Percentiles rank a stretch among this genome's conserved stretches.
Conservation (phyloP, 2,329 filamentous ascomycete species). For the Talaromyces marneffei region DNA sequence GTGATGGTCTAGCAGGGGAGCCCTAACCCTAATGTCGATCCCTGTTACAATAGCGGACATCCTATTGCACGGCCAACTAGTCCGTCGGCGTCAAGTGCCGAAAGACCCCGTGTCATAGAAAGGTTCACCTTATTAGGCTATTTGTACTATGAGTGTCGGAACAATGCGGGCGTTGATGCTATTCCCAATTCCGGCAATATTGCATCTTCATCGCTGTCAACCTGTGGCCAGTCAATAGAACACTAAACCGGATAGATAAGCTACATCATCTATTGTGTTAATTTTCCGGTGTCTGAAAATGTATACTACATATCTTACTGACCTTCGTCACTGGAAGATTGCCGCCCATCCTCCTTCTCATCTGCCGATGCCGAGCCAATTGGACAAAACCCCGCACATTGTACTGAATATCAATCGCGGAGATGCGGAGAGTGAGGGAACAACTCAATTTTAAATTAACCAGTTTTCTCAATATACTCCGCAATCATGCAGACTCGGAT, state of each 20-base stretch:
- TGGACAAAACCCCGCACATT: not conserved
- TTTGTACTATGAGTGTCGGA: not conserved
- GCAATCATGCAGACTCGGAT: not conserved
- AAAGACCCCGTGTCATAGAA: not conserved
- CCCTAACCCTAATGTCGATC: not conserved
- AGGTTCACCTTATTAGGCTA: not conserved
- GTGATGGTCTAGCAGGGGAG: not conserved
- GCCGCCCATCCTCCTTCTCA: not conserved
- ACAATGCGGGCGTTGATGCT: not conserved
- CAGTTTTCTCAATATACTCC: not conserved
- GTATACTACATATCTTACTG: not conserved
- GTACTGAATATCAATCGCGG: constrained; percentile 2
- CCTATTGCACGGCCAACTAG: not conserved
- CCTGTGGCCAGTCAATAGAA: not conserved
- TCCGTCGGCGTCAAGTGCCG: not conserved
- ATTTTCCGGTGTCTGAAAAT: constrained; percentile 3
- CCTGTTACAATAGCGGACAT: not conserved
- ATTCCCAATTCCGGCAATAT: not conserved
- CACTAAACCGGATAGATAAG: not conserved
- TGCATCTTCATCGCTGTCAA: not conserved
- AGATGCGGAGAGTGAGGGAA: constrained; percentile 1
- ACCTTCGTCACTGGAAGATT: not conserved
- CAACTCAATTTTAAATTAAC: not conserved
- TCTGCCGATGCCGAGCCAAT: constrained; percentile 4
- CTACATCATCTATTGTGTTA: no score